Conservation (phyloP, 2,329 filamentous ascomycete genomes). For the Tolypocladium tropicale region DNA sequence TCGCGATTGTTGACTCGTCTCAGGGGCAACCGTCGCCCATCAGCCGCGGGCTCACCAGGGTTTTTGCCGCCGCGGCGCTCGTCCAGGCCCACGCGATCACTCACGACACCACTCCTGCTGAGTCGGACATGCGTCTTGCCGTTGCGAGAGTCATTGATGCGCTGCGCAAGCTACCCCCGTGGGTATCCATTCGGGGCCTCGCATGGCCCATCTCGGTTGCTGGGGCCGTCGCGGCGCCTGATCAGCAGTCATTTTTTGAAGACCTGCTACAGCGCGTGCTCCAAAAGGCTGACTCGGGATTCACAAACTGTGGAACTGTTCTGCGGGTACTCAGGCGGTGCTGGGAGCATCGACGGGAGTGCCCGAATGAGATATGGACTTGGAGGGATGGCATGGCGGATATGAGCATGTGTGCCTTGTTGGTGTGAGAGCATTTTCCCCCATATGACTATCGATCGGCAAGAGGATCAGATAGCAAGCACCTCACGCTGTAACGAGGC, state of each 20-base stretch:
- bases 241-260: conserved; percentile 8
- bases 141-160: conserved; percentile 6
- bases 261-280: conserved; percentile 2
- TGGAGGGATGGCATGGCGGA: conserved; percentile 8
- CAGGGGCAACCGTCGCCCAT: background rate
- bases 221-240: conserved; percentile 6
- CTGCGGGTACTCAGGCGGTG: conserved; percentile 6
- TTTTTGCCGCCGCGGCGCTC: conserved; percentile 8
- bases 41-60: background rate
- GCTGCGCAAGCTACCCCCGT: conserved; percentile 2
- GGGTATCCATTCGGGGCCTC: conserved; percentile 6
- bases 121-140: background rate
- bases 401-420: conserved; percentile 10
- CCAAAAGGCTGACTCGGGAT: conserved; percentile 2
- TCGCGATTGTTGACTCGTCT: background rate
- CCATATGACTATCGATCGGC: background rate
- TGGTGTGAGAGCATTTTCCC: conserved; percentile 3
- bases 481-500: background rate
- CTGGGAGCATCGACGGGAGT: conserved; percentile 3
- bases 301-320: conserved; percentile 10
- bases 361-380: conserved; percentile 5
- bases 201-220: conserved; percentile 10
- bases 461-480: background rate
- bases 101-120: background rate
- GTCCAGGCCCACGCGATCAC: conserved; percentile 6